Evolutionary conservation across 495 filamentous ascomycete species (phyloP).

Genomic region (Sporormia fimetaria): DNA sequence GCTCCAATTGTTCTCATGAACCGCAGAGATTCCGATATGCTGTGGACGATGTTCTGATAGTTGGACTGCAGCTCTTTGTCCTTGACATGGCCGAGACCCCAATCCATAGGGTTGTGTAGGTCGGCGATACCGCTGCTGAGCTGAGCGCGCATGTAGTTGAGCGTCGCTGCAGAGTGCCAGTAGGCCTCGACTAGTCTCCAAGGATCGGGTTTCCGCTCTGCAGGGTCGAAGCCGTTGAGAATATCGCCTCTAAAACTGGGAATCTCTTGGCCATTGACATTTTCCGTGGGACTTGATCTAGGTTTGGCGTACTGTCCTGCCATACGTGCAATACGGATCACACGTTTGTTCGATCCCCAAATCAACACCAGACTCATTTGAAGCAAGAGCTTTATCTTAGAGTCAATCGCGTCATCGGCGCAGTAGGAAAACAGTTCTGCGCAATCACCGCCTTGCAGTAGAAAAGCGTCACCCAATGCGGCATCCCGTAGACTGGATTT

Average conservation of each 20-base stretch:
- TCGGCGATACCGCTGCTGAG: conserved; percentile 84
- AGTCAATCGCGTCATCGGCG: conserved; percentile 70
- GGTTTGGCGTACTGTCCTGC: conserved; percentile 97
- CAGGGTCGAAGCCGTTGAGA: conserved; percentile 70
- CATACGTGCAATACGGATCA: conserved; percentile 90
- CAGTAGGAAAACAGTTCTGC: conserved; percentile 98
- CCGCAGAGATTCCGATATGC: conserved; percentile 78
- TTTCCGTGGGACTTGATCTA: conserved; percentile 76
- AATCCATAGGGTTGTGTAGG: conserved; percentile 84
- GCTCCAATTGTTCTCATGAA: conserved; percentile 96
- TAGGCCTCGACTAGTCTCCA: conserved; percentile 79
- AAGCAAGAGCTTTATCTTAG: conserved; percentile 89
- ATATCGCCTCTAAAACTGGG: conserved; percentile 92
- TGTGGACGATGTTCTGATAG: conserved; percentile 70
- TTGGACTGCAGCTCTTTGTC: conserved; percentile 69
- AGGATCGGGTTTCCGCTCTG: conserved; percentile 68
- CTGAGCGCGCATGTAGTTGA: conserved; percentile 81
- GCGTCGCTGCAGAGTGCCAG: conserved; percentile 84
- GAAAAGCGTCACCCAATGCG: conserved; percentile 82
- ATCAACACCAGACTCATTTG: conserved; percentile 93
- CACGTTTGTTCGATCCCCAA: conserved; percentile 81
- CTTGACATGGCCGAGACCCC: conserved; percentile 87
- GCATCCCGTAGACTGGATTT: conserved; percentile 70
- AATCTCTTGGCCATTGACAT: conserved; percentile 64
- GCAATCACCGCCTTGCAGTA: conserved; percentile 93